These are phyloP conservation scores for Epichloe gansuensis DNA, from an alignment of 2,329 filamentous ascomycete genomes.

Conservation along the genomic window DNA sequence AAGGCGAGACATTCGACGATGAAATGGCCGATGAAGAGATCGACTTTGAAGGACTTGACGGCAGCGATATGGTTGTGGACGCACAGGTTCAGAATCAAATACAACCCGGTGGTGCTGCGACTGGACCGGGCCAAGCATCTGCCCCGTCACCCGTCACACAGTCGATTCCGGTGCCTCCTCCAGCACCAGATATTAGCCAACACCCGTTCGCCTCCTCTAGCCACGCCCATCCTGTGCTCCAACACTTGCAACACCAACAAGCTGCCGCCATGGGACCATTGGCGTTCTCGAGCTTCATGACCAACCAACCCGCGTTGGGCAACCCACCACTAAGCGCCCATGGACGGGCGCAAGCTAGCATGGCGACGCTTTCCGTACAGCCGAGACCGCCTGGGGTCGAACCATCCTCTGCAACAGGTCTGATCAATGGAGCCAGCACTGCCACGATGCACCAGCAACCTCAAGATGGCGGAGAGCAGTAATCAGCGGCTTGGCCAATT, in stretches of 20 bases:
- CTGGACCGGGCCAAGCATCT: not conserved
- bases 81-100: slow-evolving; percentile 15
- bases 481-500: not conserved
- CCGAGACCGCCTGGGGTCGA: slow-evolving; percentile 11
- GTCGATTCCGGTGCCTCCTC: slow-evolving; percentile 17
- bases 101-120: not conserved
- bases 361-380: slow-evolving; percentile 16
- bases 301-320: slow-evolving; percentile 14
- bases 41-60: slow-evolving; percentile 28
- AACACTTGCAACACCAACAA: slow-evolving; percentile 10
- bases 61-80: slow-evolving; percentile 26
- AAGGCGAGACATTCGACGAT: slow-evolving; percentile 28
- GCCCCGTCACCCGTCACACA: slow-evolving; percentile 9
- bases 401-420: not conserved
- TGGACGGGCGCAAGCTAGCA: slow-evolving; percentile 18
- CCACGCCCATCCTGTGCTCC: slow-evolving; percentile 10
- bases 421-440: slow-evolving; percentile 20
- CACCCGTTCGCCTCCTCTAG: slow-evolving; percentile 11
- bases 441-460: slow-evolving; percentile 22
- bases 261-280: slow-evolving; percentile 11
- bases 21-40: slow-evolving; percentile 34
- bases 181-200: slow-evolving; percentile 14
- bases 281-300: slow-evolving; percentile 17
- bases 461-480: not conserved
- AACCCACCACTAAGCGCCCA: slow-evolving; percentile 10